Conservation (phyloP, 805 yeast genomes). For the Candida gorgasii region DNA sequence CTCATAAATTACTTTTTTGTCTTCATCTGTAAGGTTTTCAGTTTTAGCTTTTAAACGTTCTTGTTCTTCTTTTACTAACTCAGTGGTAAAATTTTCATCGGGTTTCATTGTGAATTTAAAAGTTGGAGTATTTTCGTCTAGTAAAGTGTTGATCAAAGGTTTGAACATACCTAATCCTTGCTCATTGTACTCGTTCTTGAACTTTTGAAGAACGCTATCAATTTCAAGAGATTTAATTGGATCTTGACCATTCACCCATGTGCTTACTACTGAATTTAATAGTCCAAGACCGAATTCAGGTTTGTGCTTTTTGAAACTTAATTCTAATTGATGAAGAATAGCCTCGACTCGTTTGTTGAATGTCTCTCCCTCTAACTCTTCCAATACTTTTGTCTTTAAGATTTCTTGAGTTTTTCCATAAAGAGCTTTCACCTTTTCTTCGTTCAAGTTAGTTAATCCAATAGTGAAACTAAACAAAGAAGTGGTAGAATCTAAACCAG, state of each 20-base stretch:
- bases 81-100: constrained; percentile 50
- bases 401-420: constrained; percentile 49
- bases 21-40: constrained; percentile 49
- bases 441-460: constrained; percentile 76
- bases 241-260: constrained; percentile 82
- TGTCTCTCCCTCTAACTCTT: constrained; percentile 27
- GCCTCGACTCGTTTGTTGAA: constrained; percentile 65
- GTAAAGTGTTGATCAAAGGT: constrained; percentile 53
- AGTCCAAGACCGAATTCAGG: constrained; percentile 87
- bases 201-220: constrained; percentile 56
- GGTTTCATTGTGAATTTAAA: constrained; percentile 83
- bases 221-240: constrained; percentile 70
- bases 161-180: constrained; percentile 58
- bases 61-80: constrained; percentile 57
- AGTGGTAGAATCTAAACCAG: constrained; percentile 84
- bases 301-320: constrained; percentile 80
- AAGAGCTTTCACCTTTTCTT: constrained; percentile 47
- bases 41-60: constrained; percentile 48
- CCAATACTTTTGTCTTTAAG: constrained; percentile 41
- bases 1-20: constrained; percentile 55
- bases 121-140: constrained; percentile 47
- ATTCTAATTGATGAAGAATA: constrained; percentile 82
- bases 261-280: constrained; percentile 71
- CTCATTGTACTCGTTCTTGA: constrained; percentile 58
- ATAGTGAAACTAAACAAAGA: constrained; percentile 75